A percentile compares a stretch with the other conserved stretches of the same genome.
phyloP scores from a whole-genome alignment of 768 basidiomycete genomes.

The Leucosporidium scottii region DNA sequence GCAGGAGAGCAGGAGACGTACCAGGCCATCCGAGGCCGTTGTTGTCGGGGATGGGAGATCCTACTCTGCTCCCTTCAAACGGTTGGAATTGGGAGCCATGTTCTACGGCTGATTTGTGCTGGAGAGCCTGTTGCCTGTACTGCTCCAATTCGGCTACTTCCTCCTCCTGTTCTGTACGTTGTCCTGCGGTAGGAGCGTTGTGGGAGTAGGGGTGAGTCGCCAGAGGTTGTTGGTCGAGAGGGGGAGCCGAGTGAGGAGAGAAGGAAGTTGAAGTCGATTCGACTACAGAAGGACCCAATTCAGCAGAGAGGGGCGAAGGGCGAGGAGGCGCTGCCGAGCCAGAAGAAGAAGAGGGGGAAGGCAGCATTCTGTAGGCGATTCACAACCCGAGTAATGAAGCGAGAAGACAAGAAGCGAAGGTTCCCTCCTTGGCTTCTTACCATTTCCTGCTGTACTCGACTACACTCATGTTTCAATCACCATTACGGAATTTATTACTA shows the following conservation, averaged over 20 bases:
- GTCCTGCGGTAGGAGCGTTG: background rate
- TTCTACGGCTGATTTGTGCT: background rate
- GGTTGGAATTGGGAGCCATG: background rate
- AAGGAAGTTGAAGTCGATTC: background rate
- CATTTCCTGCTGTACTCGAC: too few relatives aligned
- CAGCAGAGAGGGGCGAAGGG: background rate
- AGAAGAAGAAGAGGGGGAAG: too few relatives aligned
- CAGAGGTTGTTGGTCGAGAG: background rate
- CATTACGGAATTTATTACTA: too few relatives aligned
- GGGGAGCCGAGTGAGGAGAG: background rate
- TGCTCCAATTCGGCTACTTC: background rate
- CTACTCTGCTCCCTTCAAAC: background rate
- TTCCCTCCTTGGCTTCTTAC: too few relatives aligned
- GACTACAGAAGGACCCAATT: too few relatives aligned
- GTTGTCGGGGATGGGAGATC: background rate
- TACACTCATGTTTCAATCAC: too few relatives aligned
- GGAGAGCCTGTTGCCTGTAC: background rate
- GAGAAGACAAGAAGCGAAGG: too few relatives aligned
- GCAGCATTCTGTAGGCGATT: too few relatives aligned
- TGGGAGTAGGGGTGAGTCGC: background rate
- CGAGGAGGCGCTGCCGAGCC: background rate
- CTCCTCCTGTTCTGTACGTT: constrained; percentile 1
- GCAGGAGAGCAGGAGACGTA: background rate
- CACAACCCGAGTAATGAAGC: too few relatives aligned
- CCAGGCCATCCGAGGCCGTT: background rate